Evolutionary conservation across 2,329 filamentous ascomycete species (phyloP), one percentile per base, ranked within the genome.

Genomic region (Aspergillus hortae): DNA sequence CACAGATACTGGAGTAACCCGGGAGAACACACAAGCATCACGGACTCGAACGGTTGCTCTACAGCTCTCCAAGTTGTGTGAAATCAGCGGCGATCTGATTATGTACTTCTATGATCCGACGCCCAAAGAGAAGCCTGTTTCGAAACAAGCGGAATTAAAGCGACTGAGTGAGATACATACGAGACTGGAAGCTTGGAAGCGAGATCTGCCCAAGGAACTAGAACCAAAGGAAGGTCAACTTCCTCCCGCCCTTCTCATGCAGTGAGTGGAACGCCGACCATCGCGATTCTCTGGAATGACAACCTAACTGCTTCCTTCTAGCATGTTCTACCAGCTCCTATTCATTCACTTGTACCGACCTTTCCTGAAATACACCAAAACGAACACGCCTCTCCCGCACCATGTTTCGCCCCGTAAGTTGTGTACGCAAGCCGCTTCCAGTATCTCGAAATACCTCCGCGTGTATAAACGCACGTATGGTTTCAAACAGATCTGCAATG

Each of bases 311-410:
- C 3, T 17, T 38, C 35, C 14, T 19, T 4, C 19, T 63, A 96
- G 92, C 75, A 97, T 97, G 92, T 96, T 97, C 73, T 96, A 92
- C 70, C 92, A 97, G 65, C 80, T 97, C 1, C 85, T 96, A 44
- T 95, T 95, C 67, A 95, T 97, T 54, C 92, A 97, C 65, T 84
- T 97, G 4, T 97, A 96, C 77, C 85, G 92, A 4, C 92, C 94
- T 0, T 97, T 97, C 67, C 80, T 97, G 46, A 96, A 94, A 69
- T 97, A 96, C 66, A 87, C 84, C 3, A 90, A 88, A 45, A 76
- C 83, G 6, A 86, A 85, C 1, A 96, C 92, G 1, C 92, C 91
- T 1, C 80, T 96, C 1, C 92, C 92, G 3, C 75, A 85, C 2
- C 90, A 95, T 62, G 89, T 96, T 15, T 96, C 92, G 6, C 92